These are phyloP conservation scores for Heliamphora pulchella DNA, from an alignment of 179 eudicot genomes.

Conservation along the genomic window DNA sequence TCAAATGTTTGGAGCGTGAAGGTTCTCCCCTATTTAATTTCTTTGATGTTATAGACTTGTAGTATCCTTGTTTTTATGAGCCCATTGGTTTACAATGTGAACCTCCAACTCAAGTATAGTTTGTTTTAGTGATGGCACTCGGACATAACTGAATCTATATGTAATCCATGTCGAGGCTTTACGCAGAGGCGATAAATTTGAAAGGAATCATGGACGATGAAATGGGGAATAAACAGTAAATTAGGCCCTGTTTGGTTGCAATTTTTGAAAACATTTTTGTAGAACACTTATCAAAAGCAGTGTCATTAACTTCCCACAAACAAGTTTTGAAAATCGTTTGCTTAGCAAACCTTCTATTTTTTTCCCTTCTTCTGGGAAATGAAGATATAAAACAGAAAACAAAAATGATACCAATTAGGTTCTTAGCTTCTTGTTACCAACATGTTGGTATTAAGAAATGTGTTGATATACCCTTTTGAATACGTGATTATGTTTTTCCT, in stretches of 20 bases:
- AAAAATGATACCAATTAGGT: too few relatives aligned
- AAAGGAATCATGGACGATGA: not conserved
- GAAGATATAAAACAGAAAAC: too few relatives aligned
- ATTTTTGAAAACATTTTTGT: too few relatives aligned
- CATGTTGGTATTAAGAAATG: not conserved
- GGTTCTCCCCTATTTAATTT: not conserved
- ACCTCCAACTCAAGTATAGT: not conserved
- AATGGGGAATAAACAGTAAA: not conserved
- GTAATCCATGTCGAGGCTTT: not conserved
- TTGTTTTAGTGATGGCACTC: not conserved
- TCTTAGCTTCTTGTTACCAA: not conserved
- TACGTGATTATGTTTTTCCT: not conserved
- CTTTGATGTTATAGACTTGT: too few relatives aligned
- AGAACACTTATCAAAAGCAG: too few relatives aligned
- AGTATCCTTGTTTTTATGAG: not conserved
- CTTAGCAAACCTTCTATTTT: too few relatives aligned
- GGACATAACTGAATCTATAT: too few relatives aligned
- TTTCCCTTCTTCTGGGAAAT: too few relatives aligned
- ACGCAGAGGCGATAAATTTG: not conserved
- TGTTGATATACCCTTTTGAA: not conserved
- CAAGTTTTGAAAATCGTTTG: too few relatives aligned
- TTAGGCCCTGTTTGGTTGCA: not conserved
- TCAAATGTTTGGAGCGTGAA: not conserved
- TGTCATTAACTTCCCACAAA: too few relatives aligned
- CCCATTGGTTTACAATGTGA: not conserved